Evolutionary conservation across 208 protist species (phyloP), one percentile per base, ranked within the genome.

Genomic region (Trypanosoma congolense): DNA sequence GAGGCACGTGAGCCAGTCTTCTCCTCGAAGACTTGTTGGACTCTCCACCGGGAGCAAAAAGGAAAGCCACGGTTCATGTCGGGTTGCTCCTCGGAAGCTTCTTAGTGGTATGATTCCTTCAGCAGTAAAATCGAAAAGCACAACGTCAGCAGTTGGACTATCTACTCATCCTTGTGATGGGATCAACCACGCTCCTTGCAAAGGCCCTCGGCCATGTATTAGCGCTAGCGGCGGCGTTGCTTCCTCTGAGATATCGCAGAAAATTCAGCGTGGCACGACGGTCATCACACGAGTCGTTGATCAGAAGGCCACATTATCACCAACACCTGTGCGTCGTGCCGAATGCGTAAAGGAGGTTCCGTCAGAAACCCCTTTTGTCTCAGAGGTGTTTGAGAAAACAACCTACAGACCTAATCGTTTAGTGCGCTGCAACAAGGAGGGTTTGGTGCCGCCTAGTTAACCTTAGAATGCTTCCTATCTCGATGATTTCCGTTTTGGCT

Each of bases 181-280:
- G n/a, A n/a, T n/a, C n/a, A n/a, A n/a, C n/a, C n/a, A n/a, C n/a
- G n/a, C n/a, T n/a, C n/a, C n/a, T n/a, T n/a, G n/a, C n/a, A n/a
- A n/a, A n/a, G 10, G 35, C 35, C 80, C 2, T 77, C 67, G 9
- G 72, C 59, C 1, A 19, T 61, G 4, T 67, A 75, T 22, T 61
- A 70, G 2, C 73, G 79, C 1, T 77, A 76, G 56, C 71, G 74
- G 31, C 87, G 83, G 29, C 61, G 55, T 22, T 83, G 74, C 50
- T 70, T 58, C n/a, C 50, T 40, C 33, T 28, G 61, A 16, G 70
- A 80, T 31, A 60, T n/a, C 63, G 25, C 53, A 65, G 0, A 70
- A 56, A 9, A 71, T 88, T 63, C 72, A 80, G 42, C 72, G 75
- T 4, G 83, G 65, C 28, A 87, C 86, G 18, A 90, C 78, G 14